These are phyloP conservation scores for Umbelopsis sp. DNA, from an alignment of 192 early-diverging fungal species.

Conservation along the genomic window DNA sequence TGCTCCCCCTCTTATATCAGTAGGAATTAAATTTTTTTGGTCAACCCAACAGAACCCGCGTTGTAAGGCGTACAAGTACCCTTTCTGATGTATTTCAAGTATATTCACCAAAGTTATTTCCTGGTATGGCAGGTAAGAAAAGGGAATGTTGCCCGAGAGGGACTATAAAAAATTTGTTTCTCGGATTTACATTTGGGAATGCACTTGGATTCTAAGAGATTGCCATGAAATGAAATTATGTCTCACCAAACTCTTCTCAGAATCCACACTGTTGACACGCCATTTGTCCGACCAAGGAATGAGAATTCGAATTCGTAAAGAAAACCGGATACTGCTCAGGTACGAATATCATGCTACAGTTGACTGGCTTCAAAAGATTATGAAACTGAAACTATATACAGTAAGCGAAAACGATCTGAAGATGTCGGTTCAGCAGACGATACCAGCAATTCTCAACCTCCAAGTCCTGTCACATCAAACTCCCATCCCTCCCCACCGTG, in stretches of 20 bases:
- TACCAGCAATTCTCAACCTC: background rate
- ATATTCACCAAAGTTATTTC: constrained; percentile 91
- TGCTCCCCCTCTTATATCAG: too few relatives aligned
- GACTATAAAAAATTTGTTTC: too few relatives aligned
- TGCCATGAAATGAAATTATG: too few relatives aligned
- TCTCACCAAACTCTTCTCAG: constrained; percentile 28
- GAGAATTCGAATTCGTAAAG: constrained; percentile 90
- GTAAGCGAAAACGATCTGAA: constrained; percentile 4
- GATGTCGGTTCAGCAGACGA: background rate
- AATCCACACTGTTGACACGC: constrained; percentile 82
- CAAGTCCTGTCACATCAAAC: background rate
- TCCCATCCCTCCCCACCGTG: background rate
- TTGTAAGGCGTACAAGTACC: constrained; percentile 26
- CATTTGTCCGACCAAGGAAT: constrained; percentile 93
- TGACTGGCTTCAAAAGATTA: background rate
- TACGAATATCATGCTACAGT: background rate
- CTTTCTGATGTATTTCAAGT: constrained; percentile 82
- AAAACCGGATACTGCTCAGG: constrained; percentile 33
- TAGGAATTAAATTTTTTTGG: too few relatives aligned
- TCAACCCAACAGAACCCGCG: constrained; percentile 77
- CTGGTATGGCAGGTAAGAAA: constrained; percentile 80
- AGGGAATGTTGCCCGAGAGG: too few relatives aligned
- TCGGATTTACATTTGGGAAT: too few relatives aligned
- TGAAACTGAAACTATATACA: background rate
- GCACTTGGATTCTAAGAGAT: too few relatives aligned